phyloP scores from a whole-genome alignment of 495 filamentous ascomycete species.

The Platismatia glauca region DNA sequence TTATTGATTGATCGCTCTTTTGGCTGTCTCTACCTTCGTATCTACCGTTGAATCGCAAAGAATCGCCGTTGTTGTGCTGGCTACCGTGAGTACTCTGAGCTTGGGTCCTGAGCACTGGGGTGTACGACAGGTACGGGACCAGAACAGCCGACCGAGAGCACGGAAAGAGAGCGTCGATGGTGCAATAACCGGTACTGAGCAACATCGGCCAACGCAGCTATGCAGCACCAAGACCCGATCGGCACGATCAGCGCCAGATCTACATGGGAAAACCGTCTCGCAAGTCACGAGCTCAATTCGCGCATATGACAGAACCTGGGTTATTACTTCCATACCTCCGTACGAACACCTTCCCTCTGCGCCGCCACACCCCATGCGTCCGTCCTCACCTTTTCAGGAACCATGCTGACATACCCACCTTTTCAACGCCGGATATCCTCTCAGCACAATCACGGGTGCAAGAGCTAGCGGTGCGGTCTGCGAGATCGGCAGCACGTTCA shows the following conservation, averaged over 20 bases:
- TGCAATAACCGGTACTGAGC: neutral
- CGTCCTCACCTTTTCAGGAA: slow-evolving; percentile 8
- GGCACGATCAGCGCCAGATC: neutral
- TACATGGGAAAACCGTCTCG: neutral
- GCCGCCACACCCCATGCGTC: slow-evolving; percentile 8
- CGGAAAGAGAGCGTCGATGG: neutral
- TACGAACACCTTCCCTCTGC: slow-evolving; percentile 8
- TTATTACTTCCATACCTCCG: neutral
- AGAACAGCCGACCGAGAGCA: neutral
- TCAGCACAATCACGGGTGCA: slow-evolving; percentile 4
- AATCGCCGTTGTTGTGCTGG: slow-evolving; percentile 40
- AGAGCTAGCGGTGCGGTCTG: slow-evolving; percentile 3
- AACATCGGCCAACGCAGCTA: neutral
- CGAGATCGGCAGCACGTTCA: slow-evolving; percentile 9
- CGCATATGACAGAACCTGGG: neutral
- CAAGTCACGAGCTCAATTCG: neutral
- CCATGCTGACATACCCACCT: slow-evolving; percentile 11
- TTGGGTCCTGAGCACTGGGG: slow-evolving; percentile 6
- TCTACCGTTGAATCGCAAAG: slow-evolving; percentile 37
- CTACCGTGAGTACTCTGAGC: slow-evolving; percentile 27
- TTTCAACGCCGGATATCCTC: slow-evolving; percentile 8
- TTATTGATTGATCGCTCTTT: slow-evolving; percentile 49
- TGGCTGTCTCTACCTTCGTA: slow-evolving; percentile 43
- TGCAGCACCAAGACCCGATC: neutral
- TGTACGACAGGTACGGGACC: slow-evolving; percentile 5